phyloP scores from a whole-genome alignment of 208 protist species.

The Kentomonas sorsogonicus region DNA sequence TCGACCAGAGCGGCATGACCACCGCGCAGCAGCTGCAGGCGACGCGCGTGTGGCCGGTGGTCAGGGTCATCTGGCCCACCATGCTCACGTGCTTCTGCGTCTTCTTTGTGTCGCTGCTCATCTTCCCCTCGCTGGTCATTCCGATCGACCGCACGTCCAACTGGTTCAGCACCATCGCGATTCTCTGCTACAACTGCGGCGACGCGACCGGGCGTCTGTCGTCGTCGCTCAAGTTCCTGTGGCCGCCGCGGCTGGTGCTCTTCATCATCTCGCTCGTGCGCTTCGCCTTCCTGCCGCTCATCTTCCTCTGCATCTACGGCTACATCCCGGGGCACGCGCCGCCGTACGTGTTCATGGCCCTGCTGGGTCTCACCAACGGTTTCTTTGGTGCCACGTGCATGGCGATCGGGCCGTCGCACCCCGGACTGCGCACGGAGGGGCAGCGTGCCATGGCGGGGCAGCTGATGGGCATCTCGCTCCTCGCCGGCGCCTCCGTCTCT shows the following conservation, averaged over 20 bases:
- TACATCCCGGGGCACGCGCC: conserved; percentile 62
- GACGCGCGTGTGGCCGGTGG: conserved; percentile 40
- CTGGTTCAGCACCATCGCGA: conserved; percentile 80
- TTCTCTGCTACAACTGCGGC: conserved; percentile 78
- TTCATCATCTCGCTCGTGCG: conserved; percentile 34
- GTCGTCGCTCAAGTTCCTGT: conserved; percentile 41
- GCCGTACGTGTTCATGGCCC: conserved; percentile 52
- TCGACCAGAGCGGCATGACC: conserved; percentile 45
- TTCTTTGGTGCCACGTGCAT: conserved; percentile 66
- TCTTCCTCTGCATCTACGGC: conserved; percentile 76
- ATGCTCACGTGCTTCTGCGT: conserved; percentile 56
- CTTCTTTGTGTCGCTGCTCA: conserved; percentile 74
- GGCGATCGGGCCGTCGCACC: conserved; percentile 61
- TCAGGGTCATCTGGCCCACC: conserved; percentile 59
- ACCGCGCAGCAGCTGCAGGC: conserved; percentile 49
- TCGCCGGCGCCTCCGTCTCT: conserved; percentile 47
- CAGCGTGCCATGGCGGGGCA: conserved; percentile 75
- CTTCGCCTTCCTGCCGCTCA: conserved; percentile 53
- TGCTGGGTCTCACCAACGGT: conserved; percentile 69
- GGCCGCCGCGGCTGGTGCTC: conserved; percentile 38
- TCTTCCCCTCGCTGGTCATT: conserved; percentile 71
- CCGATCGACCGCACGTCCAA: conserved; percentile 50
- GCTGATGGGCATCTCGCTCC: conserved; percentile 69
- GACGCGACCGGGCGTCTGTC: conserved; percentile 55
- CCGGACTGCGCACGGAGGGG: conserved; percentile 42